Evolutionary conservation across 306 rosid genomes (phyloP).

Genomic region (Castanopsis chinensis): DNA sequence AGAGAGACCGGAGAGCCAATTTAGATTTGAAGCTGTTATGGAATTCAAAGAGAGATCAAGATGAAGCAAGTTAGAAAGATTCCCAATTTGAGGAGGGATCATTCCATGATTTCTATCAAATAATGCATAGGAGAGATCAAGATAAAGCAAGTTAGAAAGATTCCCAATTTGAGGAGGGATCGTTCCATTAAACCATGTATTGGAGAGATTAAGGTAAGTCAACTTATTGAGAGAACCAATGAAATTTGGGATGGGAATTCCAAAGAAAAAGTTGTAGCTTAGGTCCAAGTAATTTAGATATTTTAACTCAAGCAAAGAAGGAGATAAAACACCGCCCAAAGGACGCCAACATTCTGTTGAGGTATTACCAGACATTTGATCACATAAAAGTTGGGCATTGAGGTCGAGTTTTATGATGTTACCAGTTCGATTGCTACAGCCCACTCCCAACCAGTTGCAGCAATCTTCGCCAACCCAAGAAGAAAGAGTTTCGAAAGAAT

Average conservation of each 20-base stretch:
- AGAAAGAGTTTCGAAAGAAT: conserved; percentile 15
- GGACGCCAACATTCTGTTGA: accelerated
- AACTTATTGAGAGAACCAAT: neutral
- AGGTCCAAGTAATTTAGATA: neutral
- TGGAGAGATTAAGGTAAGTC: conserved; percentile 19
- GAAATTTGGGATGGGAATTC: too few relatives aligned
- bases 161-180: neutral
- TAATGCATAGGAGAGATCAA: neutral
- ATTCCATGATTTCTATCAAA: neutral
- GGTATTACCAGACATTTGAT: neutral
- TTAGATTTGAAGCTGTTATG: too few relatives aligned
- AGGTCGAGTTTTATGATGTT: conserved; percentile 19
- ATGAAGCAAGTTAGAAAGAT: conserved; percentile 7
- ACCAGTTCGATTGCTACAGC: conserved; percentile 6
- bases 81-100: conserved; percentile 18
- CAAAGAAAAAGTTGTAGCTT: too few relatives aligned
- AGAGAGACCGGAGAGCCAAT: too few relatives aligned
- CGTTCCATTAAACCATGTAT: neutral
- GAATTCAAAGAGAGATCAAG: too few relatives aligned
- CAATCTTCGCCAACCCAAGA: conserved; percentile 29
- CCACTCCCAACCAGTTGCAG: conserved; percentile 26
- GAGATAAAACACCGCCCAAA: conserved; percentile 15
- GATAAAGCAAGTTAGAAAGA: conserved; percentile 6
- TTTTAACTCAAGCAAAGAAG: conserved; percentile 17
- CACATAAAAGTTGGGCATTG: neutral